phyloP scores from a whole-genome alignment of 2,329 filamentous ascomycete species.

The Coniella vitis region DNA sequence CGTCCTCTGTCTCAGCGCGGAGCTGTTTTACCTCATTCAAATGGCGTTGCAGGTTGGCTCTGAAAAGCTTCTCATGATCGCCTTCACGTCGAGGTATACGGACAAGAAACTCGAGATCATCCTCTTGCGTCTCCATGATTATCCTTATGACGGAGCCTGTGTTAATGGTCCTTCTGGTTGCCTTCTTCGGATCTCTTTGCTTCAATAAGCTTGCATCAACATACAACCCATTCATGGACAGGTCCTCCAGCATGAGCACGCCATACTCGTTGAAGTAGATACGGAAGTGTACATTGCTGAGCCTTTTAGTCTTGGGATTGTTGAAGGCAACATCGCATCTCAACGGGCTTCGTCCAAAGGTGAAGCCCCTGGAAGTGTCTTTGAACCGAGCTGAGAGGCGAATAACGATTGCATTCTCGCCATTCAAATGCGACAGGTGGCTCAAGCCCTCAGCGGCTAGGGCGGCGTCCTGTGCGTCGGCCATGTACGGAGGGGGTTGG shows the following conservation, averaged over 20 bases:
- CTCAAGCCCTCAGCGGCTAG: conserved; percentile 35
- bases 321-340: conserved; percentile 67
- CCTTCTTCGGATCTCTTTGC: conserved; percentile 21
- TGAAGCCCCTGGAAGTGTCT: conserved; percentile 65
- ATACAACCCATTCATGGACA: conserved; percentile 91
- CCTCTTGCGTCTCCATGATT: conserved; percentile 41
- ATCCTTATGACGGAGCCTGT: conserved; percentile 71
- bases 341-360: conserved; percentile 70
- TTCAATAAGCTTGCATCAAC: conserved; percentile 68
- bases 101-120: conserved; percentile 74
- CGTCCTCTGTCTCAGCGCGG: conserved; percentile 19
- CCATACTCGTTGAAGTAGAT: conserved; percentile 85
- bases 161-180: conserved; percentile 51
- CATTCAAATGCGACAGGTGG: conserved; percentile 44
- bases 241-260: conserved; percentile 85
- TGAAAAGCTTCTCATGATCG: conserved; percentile 56
- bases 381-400: conserved; percentile 69
- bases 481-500: conserved; percentile 41
- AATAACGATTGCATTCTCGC: conserved; percentile 66
- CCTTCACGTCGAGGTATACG: conserved; percentile 73
- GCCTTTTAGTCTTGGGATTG: conserved; percentile 60
- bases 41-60: conserved; percentile 62
- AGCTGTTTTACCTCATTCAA: conserved; percentile 35
- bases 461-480: conserved; percentile 41
- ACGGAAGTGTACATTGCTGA: conserved; percentile 94